Base-by-base conservation (phyloP, 1,284 basidiomycete species). In the Ganoderma leucocontextum region DNA sequence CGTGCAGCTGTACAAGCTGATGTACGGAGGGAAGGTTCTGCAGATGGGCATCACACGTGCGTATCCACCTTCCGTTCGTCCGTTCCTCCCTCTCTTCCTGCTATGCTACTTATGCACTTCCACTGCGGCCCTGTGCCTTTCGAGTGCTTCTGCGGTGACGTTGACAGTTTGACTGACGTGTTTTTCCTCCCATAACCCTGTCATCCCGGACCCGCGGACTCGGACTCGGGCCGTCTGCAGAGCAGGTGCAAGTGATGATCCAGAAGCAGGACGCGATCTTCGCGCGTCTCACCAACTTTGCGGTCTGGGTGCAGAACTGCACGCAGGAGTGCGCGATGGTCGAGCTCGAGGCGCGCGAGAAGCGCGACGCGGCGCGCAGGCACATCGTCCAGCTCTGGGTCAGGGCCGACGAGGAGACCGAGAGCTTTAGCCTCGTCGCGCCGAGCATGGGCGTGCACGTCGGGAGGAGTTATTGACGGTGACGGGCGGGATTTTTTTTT, bases 221-320 rank as follows among this genome's bases (percentile, higher is more conserved):
- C n/a, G 17, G 41, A 47, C n/a, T 13, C 9, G 39, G 39, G 4
- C 44, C 39, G 25, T 57, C 22, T 7, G 13, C 63, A 76, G 75
- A 72, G 66, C 71, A 73, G 39, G 70, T 73, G 60, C 71, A 74
- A 59, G 65, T 70, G 41, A 75, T 76, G 75, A 52, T 71, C 41
- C 68, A 72, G 62, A 75, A 75, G 68, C 75, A 75, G 60, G 67
- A 70, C n/a, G 75, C 73, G 55, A 70, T 76, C 42, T 76, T 73
- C 64, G 62, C 66, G 63, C 69, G 70, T 38, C 74, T 76, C n/a
- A 76, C 75, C 22, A 53, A 60, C 53, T 71, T 76, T 60, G 75
- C 75, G 8, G 74, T 76, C 38, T 73, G 72, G 62, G 72, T 76
- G 62, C 75, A 76, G 70, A 59, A 74, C 66, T 75, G 72, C 70